Base-by-base conservation (phyloP, 495 filamentous ascomycete genomes). In the Talaromyces stipitatus region DNA sequence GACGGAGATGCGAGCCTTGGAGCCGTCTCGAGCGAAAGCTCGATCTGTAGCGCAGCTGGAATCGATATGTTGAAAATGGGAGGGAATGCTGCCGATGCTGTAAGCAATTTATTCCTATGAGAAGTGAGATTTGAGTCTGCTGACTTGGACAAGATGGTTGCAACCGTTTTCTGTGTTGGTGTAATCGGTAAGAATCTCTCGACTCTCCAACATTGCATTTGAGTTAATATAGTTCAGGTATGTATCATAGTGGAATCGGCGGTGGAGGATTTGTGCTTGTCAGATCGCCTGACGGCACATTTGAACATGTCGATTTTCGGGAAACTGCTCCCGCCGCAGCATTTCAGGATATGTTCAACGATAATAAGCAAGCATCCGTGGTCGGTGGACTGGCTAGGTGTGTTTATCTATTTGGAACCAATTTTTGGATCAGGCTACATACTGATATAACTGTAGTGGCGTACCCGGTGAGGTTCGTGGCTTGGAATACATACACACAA, bases 251-350 rank as follows among this genome's bases (percentile, higher is more conserved):
- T 27, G 90, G 90, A 26, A 84, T 95, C 32, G 90, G 90, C 3
- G 91, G 91, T 4, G 91, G 91, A n/a, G 91, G 91, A 0, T 96
- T 96, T 70, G 85, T 87, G 78, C 77, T 96, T 2, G 79, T 92
- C 23, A 81, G 85, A 38, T 76, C 81, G 24, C 70, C 76, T 4
- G 70, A 83, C 32, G 87, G 87, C 9, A 68, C 69, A 28, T 90
- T 85, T 64, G 87, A 91, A 60, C 81, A 84, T 54, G 84, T 95
- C 51, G 91, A 96, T 68, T 96, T 92, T 65, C 79, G 91, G 8
- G 91, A 96, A 69, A 85, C 85, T 0, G 91, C 91, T 1, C 90
- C 91, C 2, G 87, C 84, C 0, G 85, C 87, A 0, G 86, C 90
- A 0, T 85, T 75, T 58, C 69, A 87, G 65, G 81, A 94, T 58